Base-by-base conservation (phyloP, 2,329 filamentous ascomycete genomes). In the Colletotrichum neosansevieriae region DNA sequence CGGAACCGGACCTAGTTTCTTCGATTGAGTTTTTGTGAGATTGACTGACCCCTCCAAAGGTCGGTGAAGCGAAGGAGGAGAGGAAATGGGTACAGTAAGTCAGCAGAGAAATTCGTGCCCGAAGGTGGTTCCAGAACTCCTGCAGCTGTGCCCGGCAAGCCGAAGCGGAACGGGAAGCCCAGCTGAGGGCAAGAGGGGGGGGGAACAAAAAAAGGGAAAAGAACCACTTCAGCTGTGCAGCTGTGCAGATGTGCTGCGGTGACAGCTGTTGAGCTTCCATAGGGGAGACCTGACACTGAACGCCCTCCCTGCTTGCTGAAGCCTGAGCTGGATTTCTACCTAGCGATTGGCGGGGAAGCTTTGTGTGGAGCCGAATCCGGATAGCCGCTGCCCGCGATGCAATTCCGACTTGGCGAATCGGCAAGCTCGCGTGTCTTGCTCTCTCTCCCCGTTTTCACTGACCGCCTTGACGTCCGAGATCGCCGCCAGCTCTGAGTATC, bases 331-430 rank as follows among this genome's bases (percentile, higher is more conserved):
- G 6, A 29, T 7, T 7, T 29, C 29, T 15, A 54, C 9, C 29
- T 15, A 54, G 59, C 38, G 60, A 58, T 63, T 63, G 63, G 62
- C 24, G 54, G 54, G 62, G 54, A 12, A 42, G 36, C 51, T 53
- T 59, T 17, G 29, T 38, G 65, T 67, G 65, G 65, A 67, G 45
- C 64, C 64, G 59, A 36, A 51, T 64, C 60, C 64, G 64, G 64
- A 54, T 45, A 58, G 59, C 64, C 65, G 65, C 47, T 12, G 19
- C 19, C 59, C 45, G 63, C 54, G 64, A 58, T 64, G 62, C 58
- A 24, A 19, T 7, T 29, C 19, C 6, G 38, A 42, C 60, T 67
- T 67, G 64, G 59, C 64, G 36, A 12, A 45, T 45, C 42, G 13
- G 42, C 42, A 44, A 17, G n/a, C 42, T 44, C 42, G 42, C n/a